Evolutionary conservation across 2,329 filamentous ascomycete species (phyloP), one percentile per base, ranked within the genome.

Genomic region (Albifimbria verrucaria): DNA sequence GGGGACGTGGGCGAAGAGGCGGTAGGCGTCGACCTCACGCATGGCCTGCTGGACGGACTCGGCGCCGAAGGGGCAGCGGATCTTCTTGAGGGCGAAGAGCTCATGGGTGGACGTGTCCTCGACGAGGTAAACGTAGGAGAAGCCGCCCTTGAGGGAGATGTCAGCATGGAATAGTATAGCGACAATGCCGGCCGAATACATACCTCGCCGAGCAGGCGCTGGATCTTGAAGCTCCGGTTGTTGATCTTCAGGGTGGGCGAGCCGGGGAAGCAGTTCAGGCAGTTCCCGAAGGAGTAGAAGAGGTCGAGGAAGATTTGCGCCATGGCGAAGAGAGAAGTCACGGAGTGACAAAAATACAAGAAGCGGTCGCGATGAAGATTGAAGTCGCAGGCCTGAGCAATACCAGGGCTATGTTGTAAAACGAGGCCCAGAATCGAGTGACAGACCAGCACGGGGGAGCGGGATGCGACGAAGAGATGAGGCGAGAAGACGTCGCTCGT

Each of bases 121-220:
- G 55, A 99, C 94, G 55, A 99, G 89, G 75, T 99, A 99, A 63
- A 99, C 94, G 73, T 97, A 99, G 59, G 92, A 96, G 79, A 99
- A 99, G 66, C 94, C 94, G 68, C 94, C 94, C 88, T 93, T 21
- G 20, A 21, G 18, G 15, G 9, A 21, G 39, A 43, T 53, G 18
- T 41, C n/a, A 23, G 45, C n/a, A 42, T 22, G 43, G n/a, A 11
- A 32, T 10, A 18, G 6, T 32, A 15, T 25, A 21, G 46, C 6
- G 49, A 3, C 43, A 48, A 41, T 50, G 24, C 32, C 42, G 24
- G 26, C 39, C 22, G n/a, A n/a, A 36, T 42, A 50, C 78, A 62
- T 77, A 92, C 89, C 82, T 99, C 94, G 70, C 94, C 94, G 3
- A 99, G 81, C 49, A 99, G 79, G 55, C 94, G 89, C 63, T 96